These are phyloP conservation scores for Diaporthe helianthi DNA, from an alignment of 2,329 filamentous ascomycete genomes.

Conservation along the genomic window DNA sequence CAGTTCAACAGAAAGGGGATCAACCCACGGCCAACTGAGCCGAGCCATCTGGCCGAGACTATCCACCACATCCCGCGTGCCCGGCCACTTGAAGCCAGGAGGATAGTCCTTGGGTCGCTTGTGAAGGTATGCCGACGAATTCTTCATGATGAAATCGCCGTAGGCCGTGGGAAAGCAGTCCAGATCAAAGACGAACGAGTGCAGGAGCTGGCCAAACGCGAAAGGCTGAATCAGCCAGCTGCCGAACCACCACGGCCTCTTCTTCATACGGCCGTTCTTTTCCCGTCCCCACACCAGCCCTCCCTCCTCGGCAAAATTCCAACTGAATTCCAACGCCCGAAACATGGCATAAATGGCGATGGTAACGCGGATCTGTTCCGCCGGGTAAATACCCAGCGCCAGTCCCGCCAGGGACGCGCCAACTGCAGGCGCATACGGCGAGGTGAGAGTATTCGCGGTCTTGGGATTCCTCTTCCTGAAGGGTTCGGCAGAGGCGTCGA, in stretches of 20 bases:
- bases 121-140: constrained; percentile 82
- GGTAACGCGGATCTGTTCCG: constrained; percentile 72
- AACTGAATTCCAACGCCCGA: constrained; percentile 83
- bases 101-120: constrained; percentile 73
- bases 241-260: constrained; percentile 82
- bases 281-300: constrained; percentile 70
- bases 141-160: constrained; percentile 66
- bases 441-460: constrained; percentile 77
- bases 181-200: constrained; percentile 78
- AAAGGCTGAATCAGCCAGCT: constrained; percentile 84
- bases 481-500: constrained; percentile 78
- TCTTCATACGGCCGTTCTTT: constrained; percentile 60
- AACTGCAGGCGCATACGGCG: constrained; percentile 83
- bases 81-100: constrained; percentile 73
- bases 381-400: constrained; percentile 77
- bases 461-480: constrained; percentile 86
- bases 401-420: constrained; percentile 88
- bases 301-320: constrained; percentile 81
- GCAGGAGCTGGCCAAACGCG: constrained; percentile 76
- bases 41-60: constrained; percentile 81
- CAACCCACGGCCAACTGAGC: constrained; percentile 80
- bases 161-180: constrained; percentile 69
- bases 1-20: not conserved
- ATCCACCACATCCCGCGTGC: constrained; percentile 77
- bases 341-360: constrained; percentile 84